Percentiles rank a stretch among this genome's conserved stretches.
phyloP scores from a whole-genome alignment of 805 yeast species.

The Hanseniaspora taiwanica region DNA sequence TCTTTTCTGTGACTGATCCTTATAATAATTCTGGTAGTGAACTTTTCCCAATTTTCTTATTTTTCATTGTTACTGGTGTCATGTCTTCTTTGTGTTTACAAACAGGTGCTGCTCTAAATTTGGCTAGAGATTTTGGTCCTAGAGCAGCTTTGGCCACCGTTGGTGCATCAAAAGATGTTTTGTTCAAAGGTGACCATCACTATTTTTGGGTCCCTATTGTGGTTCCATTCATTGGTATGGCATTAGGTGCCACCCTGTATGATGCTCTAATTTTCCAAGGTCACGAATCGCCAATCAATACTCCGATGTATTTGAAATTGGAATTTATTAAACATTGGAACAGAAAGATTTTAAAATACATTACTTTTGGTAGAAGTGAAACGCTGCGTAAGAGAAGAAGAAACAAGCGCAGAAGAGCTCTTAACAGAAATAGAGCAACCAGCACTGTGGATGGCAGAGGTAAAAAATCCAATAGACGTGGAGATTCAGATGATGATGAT shows the following conservation, averaged over 20 bases:
- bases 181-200: constrained; percentile 27
- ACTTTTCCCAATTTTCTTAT: constrained; percentile 35
- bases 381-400: neutral
- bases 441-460: too few relatives aligned
- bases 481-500: too few relatives aligned
- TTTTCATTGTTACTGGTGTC: constrained; percentile 30
- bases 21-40: constrained; percentile 33
- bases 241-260: constrained; percentile 37
- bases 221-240: constrained; percentile 36
- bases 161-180: constrained; percentile 32
- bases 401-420: neutral
- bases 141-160: constrained; percentile 34
- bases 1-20: constrained; percentile 40
- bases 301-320: constrained; percentile 23
- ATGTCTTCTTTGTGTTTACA: constrained; percentile 38
- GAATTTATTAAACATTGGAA: constrained; percentile 7
- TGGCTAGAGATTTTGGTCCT: constrained; percentile 45
- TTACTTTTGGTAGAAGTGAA: neutral
- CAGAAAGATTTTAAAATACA: constrained; percentile 2
- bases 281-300: constrained; percentile 37
- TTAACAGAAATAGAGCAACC: too few relatives aligned
- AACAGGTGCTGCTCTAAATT: constrained; percentile 43
- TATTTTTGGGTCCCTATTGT: constrained; percentile 43
- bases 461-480: too few relatives aligned
- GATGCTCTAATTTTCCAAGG: constrained; percentile 40